Percentiles rank a stretch among this genome's conserved stretches.
These are phyloP conservation scores for Ajuga reptans DNA, from an alignment of 305 asterid species.

Conservation along the genomic window DNA sequence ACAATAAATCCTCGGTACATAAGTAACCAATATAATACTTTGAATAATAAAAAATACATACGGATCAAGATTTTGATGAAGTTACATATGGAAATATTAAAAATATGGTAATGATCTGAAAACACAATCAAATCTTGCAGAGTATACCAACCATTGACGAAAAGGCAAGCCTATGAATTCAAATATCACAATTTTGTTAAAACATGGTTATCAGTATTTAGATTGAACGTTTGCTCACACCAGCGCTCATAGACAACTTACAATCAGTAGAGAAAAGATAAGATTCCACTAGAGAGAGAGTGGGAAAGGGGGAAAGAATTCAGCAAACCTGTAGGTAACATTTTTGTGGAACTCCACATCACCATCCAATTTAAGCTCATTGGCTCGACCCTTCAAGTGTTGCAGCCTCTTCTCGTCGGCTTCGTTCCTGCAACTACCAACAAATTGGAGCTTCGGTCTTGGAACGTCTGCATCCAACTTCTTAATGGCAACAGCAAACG, in stretches of 20 bases:
- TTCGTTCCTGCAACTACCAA: constrained; percentile 92
- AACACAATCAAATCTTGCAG: background rate
- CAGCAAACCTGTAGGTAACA: constrained; percentile 64
- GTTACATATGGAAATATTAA: background rate
- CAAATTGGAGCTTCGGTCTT: constrained; percentile 73
- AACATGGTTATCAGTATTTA: background rate
- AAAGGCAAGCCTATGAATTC: background rate
- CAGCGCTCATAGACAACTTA: background rate
- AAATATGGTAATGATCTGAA: background rate
- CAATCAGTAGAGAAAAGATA: background rate
- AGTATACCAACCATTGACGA: background rate
- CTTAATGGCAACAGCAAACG: constrained; percentile 62
- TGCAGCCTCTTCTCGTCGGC: constrained; percentile 84
- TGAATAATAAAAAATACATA: background rate
- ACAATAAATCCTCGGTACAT: background rate
- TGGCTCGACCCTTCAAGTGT: constrained; percentile 56
- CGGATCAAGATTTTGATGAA: background rate
- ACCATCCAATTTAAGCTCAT: constrained; percentile 52
- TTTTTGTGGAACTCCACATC: constrained; percentile 86
- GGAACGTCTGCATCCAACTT: constrained; percentile 44
- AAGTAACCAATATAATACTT: background rate
- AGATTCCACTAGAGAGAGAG: background rate
- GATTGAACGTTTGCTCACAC: background rate
- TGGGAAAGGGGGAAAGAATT: background rate
- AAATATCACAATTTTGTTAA: background rate